phyloP scores from a whole-genome alignment of 2,329 filamentous ascomycete species.

The Remersonia thermophila region DNA sequence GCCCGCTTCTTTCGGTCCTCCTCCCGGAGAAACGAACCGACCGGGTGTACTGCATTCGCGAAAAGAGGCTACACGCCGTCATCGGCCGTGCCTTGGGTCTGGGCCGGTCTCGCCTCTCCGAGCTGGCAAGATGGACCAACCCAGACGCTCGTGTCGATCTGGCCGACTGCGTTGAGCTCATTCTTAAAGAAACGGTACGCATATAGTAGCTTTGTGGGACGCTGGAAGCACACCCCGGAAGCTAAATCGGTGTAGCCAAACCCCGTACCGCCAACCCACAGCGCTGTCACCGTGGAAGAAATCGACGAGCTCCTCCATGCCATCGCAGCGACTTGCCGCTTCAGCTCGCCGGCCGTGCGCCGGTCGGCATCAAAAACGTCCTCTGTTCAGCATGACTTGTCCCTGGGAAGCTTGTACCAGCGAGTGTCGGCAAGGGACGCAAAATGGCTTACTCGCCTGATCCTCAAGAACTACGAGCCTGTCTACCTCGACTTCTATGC shows the following conservation, averaged over 20 bases:
- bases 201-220: conserved; percentile 15
- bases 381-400: conserved; percentile 12
- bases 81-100: conserved; percentile 56
- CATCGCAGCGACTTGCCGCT: conserved; percentile 56
- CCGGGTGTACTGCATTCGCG: conserved; percentile 61
- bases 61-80: conserved; percentile 49
- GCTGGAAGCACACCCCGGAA: neutral
- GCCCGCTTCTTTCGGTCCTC: conserved; percentile 61
- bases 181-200: conserved; percentile 50
- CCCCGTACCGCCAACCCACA: conserved; percentile 21
- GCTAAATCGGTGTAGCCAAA: conserved; percentile 31
- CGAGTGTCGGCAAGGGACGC: conserved; percentile 55
- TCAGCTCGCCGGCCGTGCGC: conserved; percentile 55
- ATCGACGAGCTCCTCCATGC: conserved; percentile 54
- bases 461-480: conserved; percentile 65
- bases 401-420: conserved; percentile 43
- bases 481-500: conserved; percentile 45
- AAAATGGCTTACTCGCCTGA: conserved; percentile 76
- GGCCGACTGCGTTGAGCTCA: conserved; percentile 55
- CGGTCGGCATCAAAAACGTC: conserved; percentile 16
- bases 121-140: conserved; percentile 51
- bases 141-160: conserved; percentile 52
- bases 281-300: conserved; percentile 53
- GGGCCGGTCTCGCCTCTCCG: conserved; percentile 44
- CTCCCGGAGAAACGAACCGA: conserved; percentile 67